Percentiles rank a stretch among this genome's conserved stretches.
phyloP scores from a whole-genome alignment of 768 basidiomycete genomes.

The Suillus discolor region DNA sequence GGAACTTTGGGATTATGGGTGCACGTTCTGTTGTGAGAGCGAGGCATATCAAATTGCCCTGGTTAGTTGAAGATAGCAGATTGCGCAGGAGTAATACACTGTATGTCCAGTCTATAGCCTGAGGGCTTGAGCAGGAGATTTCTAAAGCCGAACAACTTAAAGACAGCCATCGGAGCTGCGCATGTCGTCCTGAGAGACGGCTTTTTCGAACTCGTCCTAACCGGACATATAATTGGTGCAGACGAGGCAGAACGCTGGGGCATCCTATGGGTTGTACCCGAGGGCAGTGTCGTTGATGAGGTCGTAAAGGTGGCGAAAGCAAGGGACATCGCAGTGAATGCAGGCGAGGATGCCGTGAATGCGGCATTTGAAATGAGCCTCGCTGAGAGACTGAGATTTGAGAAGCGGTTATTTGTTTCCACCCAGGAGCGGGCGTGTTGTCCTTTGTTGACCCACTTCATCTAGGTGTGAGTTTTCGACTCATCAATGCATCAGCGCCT shows the following conservation, averaged over 20 bases:
- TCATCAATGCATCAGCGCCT: no score
- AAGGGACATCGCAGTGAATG: constrained; percentile 86
- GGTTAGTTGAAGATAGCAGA: constrained; percentile 14
- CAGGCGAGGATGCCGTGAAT: constrained; percentile 93
- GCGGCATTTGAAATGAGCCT: constrained; percentile 86
- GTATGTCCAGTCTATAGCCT: neutral
- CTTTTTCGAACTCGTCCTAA: constrained; percentile 68
- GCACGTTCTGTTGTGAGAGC: constrained; percentile 58
- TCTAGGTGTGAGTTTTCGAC: no score
- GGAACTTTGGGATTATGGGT: constrained; percentile 60
- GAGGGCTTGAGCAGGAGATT: constrained; percentile 1
- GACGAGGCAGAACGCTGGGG: constrained; percentile 88
- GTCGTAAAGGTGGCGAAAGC: constrained; percentile 77
- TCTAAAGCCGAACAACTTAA: constrained; percentile 24
- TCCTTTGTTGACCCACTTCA: no score
- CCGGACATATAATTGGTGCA: constrained; percentile 81
- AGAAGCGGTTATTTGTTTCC: constrained; percentile 91
- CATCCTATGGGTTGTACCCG: constrained; percentile 76
- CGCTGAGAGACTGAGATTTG: constrained; percentile 81
- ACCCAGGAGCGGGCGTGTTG: constrained; percentile 71
- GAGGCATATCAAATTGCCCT: constrained; percentile 62
- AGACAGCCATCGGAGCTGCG: constrained; percentile 8
- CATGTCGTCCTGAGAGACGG: no score
- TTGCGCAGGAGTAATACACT: neutral
- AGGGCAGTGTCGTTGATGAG: constrained; percentile 83